Evolutionary conservation across 139 green algal genomes (phyloP).

Genomic region (Tetratostichococcus sp.): DNA sequence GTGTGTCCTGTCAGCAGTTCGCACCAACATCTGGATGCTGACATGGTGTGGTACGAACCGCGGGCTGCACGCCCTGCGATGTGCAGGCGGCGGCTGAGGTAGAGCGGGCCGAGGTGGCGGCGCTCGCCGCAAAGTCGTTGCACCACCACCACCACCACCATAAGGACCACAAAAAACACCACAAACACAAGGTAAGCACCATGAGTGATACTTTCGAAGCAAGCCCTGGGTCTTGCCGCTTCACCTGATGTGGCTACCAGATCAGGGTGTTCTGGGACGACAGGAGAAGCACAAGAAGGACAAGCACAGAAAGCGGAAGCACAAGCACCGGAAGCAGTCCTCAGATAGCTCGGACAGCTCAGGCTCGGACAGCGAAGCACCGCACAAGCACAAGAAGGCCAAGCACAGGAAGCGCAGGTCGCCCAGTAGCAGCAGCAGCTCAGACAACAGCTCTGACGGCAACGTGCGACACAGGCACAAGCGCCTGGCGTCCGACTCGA

Average conservation of each 20-base stretch:
- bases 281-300: not conserved
- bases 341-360: too few species aligned
- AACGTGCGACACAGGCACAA: not conserved
- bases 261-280: too few species aligned
- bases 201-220: too few species aligned
- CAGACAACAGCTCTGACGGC: too few species aligned
- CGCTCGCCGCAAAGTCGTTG: not conserved
- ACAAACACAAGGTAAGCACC: not conserved
- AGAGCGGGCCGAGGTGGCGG: not conserved
- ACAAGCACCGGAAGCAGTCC: too few species aligned
- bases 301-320: not conserved
- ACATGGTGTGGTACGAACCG: not conserved
- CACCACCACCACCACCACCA: not conserved
- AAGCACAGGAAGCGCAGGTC: too few species aligned
- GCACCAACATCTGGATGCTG: not conserved
- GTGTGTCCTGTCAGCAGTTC: too few species aligned
- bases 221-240: too few species aligned
- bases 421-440: too few species aligned
- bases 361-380: too few species aligned
- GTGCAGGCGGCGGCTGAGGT: not conserved
- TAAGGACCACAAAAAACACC: not conserved
- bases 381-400: too few species aligned
- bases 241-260: too few species aligned
- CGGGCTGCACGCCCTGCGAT: not conserved
- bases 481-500: not conserved